Percentiles rank a stretch among this genome's conserved stretches.
Evolutionary conservation across 2,329 filamentous ascomycete species (phyloP).

Genomic region (Aspergillus costaricaensis): DNA sequence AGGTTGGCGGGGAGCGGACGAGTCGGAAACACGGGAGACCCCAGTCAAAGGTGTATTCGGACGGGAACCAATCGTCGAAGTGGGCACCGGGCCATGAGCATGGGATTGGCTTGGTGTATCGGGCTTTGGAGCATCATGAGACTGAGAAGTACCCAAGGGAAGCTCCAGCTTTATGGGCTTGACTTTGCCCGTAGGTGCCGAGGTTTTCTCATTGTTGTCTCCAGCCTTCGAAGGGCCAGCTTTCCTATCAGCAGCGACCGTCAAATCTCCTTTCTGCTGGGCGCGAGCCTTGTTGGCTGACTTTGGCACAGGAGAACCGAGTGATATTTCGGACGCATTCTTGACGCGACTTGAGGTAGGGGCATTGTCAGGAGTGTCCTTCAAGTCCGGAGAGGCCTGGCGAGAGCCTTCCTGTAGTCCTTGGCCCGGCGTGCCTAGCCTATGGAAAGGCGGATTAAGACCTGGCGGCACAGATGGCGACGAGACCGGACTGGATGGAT

Average conservation of each 20-base stretch:
- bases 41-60: conserved; percentile 51
- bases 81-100: conserved; percentile 28
- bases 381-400: conserved; percentile 30
- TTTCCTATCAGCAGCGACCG: conserved; percentile 21
- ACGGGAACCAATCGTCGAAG: conserved; percentile 46
- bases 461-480: conserved; percentile 34
- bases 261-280: conserved; percentile 25
- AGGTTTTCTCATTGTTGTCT: conserved; percentile 13
- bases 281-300: conserved; percentile 31
- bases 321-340: conserved; percentile 41
- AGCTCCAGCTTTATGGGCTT: conserved; percentile 40
- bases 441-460: conserved; percentile 26
- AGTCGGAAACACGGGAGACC: conserved; percentile 41
- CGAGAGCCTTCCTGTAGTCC: conserved; percentile 27
- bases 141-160: conserved; percentile 23
- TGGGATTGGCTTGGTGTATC: conserved; percentile 24
- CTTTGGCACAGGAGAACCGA: conserved; percentile 45
- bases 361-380: conserved; percentile 23
- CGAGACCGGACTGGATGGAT: conserved; percentile 33
- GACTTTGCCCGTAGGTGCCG: conserved; percentile 21
- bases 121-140: conserved; percentile 27
- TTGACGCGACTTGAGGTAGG: conserved; percentile 28
- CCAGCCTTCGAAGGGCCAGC: conserved; percentile 12
- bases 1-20: conserved; percentile 44
- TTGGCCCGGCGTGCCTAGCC: conserved; percentile 34